Evolutionary conservation across 148 eudicot species (phyloP), one percentile per base, ranked within the genome.

Genomic region (Amaranthus palmeri): DNA sequence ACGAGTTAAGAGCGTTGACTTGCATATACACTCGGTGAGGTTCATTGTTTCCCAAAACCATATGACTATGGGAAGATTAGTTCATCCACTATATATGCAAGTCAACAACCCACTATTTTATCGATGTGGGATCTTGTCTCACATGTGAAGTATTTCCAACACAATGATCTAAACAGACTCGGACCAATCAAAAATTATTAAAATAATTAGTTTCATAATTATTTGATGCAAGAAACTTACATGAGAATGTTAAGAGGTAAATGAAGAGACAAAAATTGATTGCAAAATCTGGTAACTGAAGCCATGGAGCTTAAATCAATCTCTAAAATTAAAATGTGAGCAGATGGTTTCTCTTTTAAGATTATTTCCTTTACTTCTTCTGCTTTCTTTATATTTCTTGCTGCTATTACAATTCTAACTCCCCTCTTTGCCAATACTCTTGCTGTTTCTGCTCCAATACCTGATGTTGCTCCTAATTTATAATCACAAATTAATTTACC

Each of bases 381-480:
- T 51, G 87, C 98, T 68, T 85, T 91, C 58, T 82, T 86, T 55
- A 89, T 11, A 64, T 89, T 81, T 65, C 98, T 91, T 8, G 97
- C 98, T 36, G 98, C 86, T 43, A 95, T 74, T 41, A 95, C 70
- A 13, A 95, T 69, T 48, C 96, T 83, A 7, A 86, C 88, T 11
- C 98, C 98, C 76, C 84, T 89, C 82, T 86, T 89, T 43, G 96
- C 98, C 67, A 95, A 72, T 15, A 86, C 88, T 80, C 96, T 91
- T 11, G 97, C 98, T 2, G 97, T 95, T 65, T 91, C 97, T 2
- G 80, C 86, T 1, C 98, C 98, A 3, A 95, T 95, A 0, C 98
- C 98, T 10, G 97, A 91, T 14, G 97, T 95, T 5, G 90, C 98
- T 4, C 98, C 98, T 93, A 59, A 61, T 74, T n/a, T n/a, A n/a